Percentiles rank a stretch among this genome's conserved stretches.
phyloP scores from a whole-genome alignment of 2,329 filamentous ascomycete species.

The Thermothelomyces thermophilus region DNA sequence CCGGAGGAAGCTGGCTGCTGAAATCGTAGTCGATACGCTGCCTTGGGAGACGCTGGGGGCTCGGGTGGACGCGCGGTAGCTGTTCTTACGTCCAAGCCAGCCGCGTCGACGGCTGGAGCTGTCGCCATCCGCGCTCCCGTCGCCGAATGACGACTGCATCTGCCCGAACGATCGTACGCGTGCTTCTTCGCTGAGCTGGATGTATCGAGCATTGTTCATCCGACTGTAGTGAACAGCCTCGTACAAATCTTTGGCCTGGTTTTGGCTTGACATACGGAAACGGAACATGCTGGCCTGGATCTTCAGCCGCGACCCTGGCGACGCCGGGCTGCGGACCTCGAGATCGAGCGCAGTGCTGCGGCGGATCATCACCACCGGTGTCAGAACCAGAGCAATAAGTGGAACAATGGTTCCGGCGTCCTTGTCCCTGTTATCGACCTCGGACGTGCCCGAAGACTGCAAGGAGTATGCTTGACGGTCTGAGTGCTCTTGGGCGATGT shows the following conservation, averaged over 20 bases:
- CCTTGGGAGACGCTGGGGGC: constrained; percentile 64
- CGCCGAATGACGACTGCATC: constrained; percentile 43
- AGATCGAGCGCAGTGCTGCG: constrained; percentile 91
- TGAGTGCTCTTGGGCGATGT: constrained; percentile 33
- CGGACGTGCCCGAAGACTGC: constrained; percentile 31
- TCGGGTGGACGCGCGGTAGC: constrained; percentile 55
- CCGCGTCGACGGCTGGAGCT: constrained; percentile 43
- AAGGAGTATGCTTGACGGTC: constrained; percentile 28
- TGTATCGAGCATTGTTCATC: constrained; percentile 89
- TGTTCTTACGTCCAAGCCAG: constrained; percentile 59
- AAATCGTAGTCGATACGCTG: constrained; percentile 53
- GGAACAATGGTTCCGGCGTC: constrained; percentile 36
- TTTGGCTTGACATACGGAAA: constrained; percentile 71
- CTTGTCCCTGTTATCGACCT: constrained; percentile 27
- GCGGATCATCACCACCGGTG: constrained; percentile 81
- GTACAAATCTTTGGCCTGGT: constrained; percentile 79
- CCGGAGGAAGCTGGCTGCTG: constrained; percentile 69
- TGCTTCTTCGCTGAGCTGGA: constrained; percentile 57
- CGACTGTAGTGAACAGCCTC: constrained; percentile 80
- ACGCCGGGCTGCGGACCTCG: constrained; percentile 82
- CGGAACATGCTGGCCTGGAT: constrained; percentile 70
- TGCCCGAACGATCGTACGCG: constrained; percentile 66
- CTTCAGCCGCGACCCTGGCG: constrained; percentile 61
- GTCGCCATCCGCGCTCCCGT: constrained; percentile 34
- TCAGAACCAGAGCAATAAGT: constrained; percentile 71